Conservation (phyloP, 768 basidiomycete genomes). For the Rhodocollybia butyracea region DNA sequence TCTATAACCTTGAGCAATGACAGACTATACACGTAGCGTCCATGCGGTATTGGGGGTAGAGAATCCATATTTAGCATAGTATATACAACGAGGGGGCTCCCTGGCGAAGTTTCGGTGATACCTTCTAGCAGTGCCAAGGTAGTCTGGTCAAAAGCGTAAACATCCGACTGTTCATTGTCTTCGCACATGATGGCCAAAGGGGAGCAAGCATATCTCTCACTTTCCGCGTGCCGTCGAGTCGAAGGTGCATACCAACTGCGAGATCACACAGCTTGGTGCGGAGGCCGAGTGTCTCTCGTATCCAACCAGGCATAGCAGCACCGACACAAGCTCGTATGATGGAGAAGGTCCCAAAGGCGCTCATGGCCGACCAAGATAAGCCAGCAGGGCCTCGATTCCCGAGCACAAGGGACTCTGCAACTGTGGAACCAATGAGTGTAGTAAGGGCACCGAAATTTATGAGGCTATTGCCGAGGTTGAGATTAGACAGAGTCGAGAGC, state of each 20-base stretch:
- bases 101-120: not conserved
- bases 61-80: conserved; percentile 14
- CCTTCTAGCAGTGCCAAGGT: conserved; percentile 15
- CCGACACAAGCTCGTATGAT: conserved; percentile 23
- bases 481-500: not conserved
- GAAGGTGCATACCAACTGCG: conserved; percentile 23
- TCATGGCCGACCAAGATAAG: conserved; percentile 26
- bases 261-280: conserved; percentile 17
- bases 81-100: conserved; percentile 12
- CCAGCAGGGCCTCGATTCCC: conserved; percentile 25
- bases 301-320: conserved; percentile 22
- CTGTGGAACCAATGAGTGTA: conserved; percentile 21
- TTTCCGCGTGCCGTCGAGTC: conserved; percentile 7
- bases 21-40: conserved; percentile 8
- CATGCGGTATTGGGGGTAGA: conserved; percentile 2
- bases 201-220: conserved; percentile 7
- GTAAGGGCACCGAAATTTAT: conserved; percentile 20
- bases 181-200: not conserved
- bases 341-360: conserved; percentile 22
- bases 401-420: conserved; percentile 21
- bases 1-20: conserved; percentile 18
- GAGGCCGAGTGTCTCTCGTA: conserved; percentile 24
- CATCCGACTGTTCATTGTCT: conserved; percentile 9
- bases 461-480: too few species aligned
- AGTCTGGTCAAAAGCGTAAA: conserved; percentile 21